Percentiles rank a stretch among this genome's conserved stretches.
Conservation (phyloP, 257 asterid species). For the Voacanga thouarsii region DNA sequence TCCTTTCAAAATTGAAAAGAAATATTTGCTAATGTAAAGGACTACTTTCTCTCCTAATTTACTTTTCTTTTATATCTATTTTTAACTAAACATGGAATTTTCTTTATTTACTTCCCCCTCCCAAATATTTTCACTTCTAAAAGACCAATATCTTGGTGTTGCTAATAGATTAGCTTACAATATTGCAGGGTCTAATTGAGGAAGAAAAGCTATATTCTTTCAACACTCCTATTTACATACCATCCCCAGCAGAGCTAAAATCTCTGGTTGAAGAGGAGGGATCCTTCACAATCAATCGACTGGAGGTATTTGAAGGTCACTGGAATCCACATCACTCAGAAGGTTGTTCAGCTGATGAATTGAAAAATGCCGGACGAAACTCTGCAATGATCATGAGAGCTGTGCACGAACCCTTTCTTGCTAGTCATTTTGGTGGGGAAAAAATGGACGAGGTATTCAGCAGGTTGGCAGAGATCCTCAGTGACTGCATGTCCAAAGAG, state of each 20-base stretch:
- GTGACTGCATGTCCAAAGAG: neutral
- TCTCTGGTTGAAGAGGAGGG: constrained; percentile 1
- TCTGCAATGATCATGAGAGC: constrained; percentile 8
- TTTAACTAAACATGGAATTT: too few species aligned
- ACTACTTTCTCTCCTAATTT: too few species aligned
- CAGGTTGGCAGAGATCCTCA: neutral
- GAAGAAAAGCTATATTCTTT: constrained; percentile 16
- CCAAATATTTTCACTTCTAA: too few species aligned
- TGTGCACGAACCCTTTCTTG: neutral
- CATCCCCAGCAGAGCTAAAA: constrained; percentile 22
- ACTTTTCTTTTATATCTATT: too few species aligned
- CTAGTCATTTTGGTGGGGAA: neutral
- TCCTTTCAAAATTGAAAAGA: too few species aligned
- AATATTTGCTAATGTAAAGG: too few species aligned
- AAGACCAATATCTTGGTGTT: too few species aligned
- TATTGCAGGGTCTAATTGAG: constrained; percentile 17
- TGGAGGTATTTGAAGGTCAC: constrained; percentile 2
- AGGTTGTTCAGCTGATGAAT: neutral
- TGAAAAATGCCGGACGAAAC: constrained; percentile 4
- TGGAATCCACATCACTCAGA: neutral
- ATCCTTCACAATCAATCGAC: constrained; percentile 6
- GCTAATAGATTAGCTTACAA: neutral
- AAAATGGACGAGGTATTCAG: neutral
- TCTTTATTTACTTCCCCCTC: too few species aligned
- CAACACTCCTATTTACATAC: constrained; percentile 16